Evolutionary conservation across 192 early-diverging fungal genomes (phyloP), one percentile per base, ranked within the genome.

Genomic region (Coemansia sp.): DNA sequence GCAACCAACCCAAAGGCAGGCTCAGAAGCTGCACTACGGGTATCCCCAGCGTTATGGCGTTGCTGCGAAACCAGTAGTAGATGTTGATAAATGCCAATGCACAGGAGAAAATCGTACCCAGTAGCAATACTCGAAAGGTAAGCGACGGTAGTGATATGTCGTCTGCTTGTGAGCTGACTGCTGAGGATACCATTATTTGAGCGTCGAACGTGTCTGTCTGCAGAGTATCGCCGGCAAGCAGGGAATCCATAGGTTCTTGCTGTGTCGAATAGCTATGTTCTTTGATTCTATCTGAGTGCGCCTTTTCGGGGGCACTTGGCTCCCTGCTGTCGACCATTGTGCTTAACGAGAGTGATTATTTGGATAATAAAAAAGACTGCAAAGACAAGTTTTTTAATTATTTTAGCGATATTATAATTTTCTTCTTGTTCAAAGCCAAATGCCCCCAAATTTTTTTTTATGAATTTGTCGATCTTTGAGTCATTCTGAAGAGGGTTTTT

Each of bases 1-100:
- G 66, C 22, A 88, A 51, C 30, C 76, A 69, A 0, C 93, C 93
- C 2, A 86, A 66, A 29, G 93, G 90, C 49, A 91, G 91, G 10
- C 88, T 79, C 0, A 93, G 83, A 52, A 94, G 62, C 45, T 88
- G 80, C 3, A 88, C 92, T 25, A 92, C 80, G 50, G 88, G 69
- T 34, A 88, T 80, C 12, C 84, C 85, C 36, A 92, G 75, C 4
- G 83, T 84, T 31, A 92, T 83, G 7, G 88, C 84, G 69, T 93
- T 94, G 52, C 85, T 87, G 63, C 91, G 87, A 80, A 93, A 94
- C 81, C 91, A 90, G 66, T 91, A 89, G 75, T 90, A 87, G 77
- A 86, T 85, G 69, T 90, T 89, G 25, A 83, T 75, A 58, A 89
- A 87, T 18, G 86, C 85, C 42, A 90, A 73, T 16, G 73, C 80